Percentiles rank a stretch among this genome's conserved stretches.
Evolutionary conservation across 1,284 basidiomycete genomes (phyloP).

Genomic region (Ustilago trichophora): DNA sequence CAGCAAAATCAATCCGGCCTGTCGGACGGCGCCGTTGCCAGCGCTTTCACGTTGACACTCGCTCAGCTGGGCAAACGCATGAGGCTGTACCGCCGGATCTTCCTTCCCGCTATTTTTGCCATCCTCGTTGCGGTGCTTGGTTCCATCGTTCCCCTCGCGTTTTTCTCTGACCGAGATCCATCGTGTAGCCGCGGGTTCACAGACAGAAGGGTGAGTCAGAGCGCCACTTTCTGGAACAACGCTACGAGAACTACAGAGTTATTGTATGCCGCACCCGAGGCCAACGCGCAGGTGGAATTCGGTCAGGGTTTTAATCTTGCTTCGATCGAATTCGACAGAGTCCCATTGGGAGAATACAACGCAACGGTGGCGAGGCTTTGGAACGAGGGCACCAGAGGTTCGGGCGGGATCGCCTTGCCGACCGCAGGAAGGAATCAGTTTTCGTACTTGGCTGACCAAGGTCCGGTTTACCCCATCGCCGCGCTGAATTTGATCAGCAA

Average conservation of each 20-base stretch:
- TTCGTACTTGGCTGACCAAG: constrained; percentile 26
- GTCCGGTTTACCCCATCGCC: constrained; percentile 15
- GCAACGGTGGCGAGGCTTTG: constrained; percentile 2
- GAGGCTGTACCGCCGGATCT: constrained; percentile 75
- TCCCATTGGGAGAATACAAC: constrained; percentile 21
- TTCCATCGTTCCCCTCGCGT: constrained; percentile 75
- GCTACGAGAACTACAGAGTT: constrained; percentile 10
- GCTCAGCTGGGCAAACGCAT: constrained; percentile 79
- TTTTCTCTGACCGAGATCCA: constrained; percentile 71
- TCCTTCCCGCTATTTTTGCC: constrained; percentile 74
- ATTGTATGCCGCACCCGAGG: constrained; percentile 24
- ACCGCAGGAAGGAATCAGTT: constrained; percentile 12
- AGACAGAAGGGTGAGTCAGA: constrained; percentile 64
- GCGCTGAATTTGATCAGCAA: constrained; percentile 38
- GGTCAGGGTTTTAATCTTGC: constrained; percentile 25
- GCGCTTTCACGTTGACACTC: constrained; percentile 73
- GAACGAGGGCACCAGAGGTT: constrained; percentile 8
- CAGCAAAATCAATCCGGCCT: constrained; percentile 66
- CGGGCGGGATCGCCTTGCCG: constrained; percentile 21
- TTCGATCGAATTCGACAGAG: constrained; percentile 13
- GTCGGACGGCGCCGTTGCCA: constrained; percentile 71
- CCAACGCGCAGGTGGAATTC: constrained; percentile 18
- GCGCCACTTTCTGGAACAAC: constrained; percentile 25
- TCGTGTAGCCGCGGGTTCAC: constrained; percentile 68
- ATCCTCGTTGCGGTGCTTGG: constrained; percentile 75